Evolutionary conservation across 306 rosid genomes (phyloP).

Genomic region (Sicyos edulis): DNA sequence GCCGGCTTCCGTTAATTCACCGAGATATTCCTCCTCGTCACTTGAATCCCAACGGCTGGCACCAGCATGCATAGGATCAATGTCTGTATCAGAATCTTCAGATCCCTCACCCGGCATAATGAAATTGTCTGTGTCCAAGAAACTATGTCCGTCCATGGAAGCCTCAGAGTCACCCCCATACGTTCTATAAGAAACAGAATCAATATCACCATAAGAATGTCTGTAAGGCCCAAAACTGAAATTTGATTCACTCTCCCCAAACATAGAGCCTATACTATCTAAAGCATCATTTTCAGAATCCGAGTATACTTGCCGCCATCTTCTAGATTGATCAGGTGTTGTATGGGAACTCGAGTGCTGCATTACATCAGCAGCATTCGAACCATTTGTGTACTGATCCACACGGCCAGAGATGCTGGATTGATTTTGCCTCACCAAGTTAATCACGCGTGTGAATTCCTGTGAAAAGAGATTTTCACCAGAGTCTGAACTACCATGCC

Average conservation of each 20-base stretch:
- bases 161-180: constrained; percentile 88
- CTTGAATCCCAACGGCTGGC: constrained; percentile 59
- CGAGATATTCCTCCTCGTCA: constrained; percentile 42
- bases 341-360: constrained; percentile 54
- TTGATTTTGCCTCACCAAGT: constrained; percentile 41
- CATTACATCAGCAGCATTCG: constrained; percentile 32
- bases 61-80: constrained; percentile 93
- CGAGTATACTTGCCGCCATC: constrained; percentile 56
- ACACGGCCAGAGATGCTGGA: constrained; percentile 39
- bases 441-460: constrained; percentile 42
- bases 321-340: constrained; percentile 64
- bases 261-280: constrained; percentile 54
- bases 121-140: constrained; percentile 48
- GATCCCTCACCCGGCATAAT: constrained; percentile 41
- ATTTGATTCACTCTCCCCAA: constrained; percentile 69
- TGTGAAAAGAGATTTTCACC: constrained; percentile 41
- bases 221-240: constrained; percentile 49
- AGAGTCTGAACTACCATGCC: constrained; percentile 61
- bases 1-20: constrained; percentile 48
- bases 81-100: constrained; percentile 72
- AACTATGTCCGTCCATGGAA: constrained; percentile 64
- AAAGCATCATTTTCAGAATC: constrained; percentile 80
- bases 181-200: constrained; percentile 55
- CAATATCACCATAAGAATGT: constrained; percentile 53
- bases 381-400: constrained; percentile 45